Conservation (phyloP, 2,329 filamentous ascomycete species). For the Myrmaecium sp. region DNA sequence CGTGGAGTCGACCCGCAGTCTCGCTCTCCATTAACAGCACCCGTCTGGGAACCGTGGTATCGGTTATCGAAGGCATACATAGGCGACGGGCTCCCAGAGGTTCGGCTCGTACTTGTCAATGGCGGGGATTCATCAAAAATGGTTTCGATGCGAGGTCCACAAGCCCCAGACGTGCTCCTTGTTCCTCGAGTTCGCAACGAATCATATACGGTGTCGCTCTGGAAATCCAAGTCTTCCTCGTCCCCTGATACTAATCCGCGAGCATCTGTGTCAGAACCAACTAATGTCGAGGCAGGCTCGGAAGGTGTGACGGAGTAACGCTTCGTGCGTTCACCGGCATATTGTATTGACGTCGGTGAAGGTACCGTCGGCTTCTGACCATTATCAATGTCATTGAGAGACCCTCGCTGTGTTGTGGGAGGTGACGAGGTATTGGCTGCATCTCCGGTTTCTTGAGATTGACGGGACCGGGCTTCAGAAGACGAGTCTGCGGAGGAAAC, state of each 20-base stretch:
- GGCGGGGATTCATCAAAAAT: constrained; percentile 63
- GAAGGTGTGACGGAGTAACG: constrained; percentile 39
- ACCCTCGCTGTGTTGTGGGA: not conserved
- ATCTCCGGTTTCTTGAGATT: too few species aligned
- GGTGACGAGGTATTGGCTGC: not conserved
- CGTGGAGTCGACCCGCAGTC: too few species aligned
- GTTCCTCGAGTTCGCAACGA: constrained; percentile 57
- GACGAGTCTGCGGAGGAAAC: not conserved
- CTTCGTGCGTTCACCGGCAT: constrained; percentile 24
- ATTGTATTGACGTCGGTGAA: constrained; percentile 12
- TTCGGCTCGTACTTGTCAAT: constrained; percentile 24
- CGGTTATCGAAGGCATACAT: too few species aligned
- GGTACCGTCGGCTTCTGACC: constrained; percentile 6
- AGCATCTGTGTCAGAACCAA: constrained; percentile 52
- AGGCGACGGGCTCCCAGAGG: too few species aligned
- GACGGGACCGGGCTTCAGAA: not conserved
- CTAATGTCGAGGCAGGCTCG: constrained; percentile 46
- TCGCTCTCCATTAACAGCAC: too few species aligned
- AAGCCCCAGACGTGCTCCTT: constrained; percentile 45
- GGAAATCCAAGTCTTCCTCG: constrained; percentile 63
- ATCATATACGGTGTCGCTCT: constrained; percentile 62
- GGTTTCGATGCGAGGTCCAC: constrained; percentile 56
- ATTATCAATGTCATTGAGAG: too few species aligned
- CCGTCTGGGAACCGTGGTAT: too few species aligned
- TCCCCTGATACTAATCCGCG: constrained; percentile 50